phyloP scores from a whole-genome alignment of 2,329 filamentous ascomycete genomes.

The Aureobasidium sp. region DNA sequence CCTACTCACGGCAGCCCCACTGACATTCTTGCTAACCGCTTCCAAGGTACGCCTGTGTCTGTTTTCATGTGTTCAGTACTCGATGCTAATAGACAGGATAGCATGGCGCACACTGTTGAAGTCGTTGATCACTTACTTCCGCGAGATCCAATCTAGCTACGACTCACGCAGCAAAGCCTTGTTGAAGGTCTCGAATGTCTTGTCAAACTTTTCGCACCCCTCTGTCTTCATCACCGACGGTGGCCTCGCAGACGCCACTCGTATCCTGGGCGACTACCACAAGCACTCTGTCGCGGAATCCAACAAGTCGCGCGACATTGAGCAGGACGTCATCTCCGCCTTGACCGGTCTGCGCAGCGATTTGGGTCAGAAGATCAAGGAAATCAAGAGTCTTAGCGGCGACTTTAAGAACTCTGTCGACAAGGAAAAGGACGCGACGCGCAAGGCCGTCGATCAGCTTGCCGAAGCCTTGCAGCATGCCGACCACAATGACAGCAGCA shows the following conservation, averaged over 20 bases:
- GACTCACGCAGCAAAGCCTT: constrained; percentile 77
- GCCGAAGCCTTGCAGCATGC: constrained; percentile 74
- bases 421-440: constrained; percentile 83
- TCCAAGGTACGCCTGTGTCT: constrained; percentile 66
- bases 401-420: constrained; percentile 97
- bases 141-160: constrained; percentile 83
- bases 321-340: constrained; percentile 83
- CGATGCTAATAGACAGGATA: constrained; percentile 31
- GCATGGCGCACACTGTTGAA: constrained; percentile 95
- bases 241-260: constrained; percentile 80
- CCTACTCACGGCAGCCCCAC: constrained; percentile 83
- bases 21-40: constrained; percentile 76
- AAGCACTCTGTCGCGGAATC: constrained; percentile 71
- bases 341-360: constrained; percentile 81
- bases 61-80: not conserved
- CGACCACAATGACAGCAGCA: constrained; percentile 71
- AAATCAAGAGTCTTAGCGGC: constrained; percentile 86
- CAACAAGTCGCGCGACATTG: constrained; percentile 83
- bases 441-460: constrained; percentile 70
- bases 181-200: constrained; percentile 72
- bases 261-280: constrained; percentile 75
- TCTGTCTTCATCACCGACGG: constrained; percentile 69
- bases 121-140: constrained; percentile 87
- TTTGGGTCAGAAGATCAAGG: constrained; percentile 86
- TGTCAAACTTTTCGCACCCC: constrained; percentile 72